Evolutionary conservation across 2,329 filamentous ascomycete genomes (phyloP).

Genomic region (Botrytis squamosa): DNA sequence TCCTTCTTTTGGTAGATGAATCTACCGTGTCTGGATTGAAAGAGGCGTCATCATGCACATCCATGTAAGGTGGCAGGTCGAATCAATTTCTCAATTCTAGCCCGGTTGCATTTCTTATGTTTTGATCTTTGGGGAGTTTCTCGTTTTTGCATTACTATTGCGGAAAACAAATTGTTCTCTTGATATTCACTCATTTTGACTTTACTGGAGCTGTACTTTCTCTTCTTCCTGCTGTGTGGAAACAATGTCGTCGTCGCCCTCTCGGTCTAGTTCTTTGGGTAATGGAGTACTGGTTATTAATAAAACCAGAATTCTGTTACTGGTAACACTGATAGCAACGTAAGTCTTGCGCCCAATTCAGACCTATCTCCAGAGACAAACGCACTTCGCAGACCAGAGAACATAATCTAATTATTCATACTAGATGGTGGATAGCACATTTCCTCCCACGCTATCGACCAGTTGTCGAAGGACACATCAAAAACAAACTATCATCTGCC

Average conservation of each 20-base stretch:
- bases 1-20: neutral
- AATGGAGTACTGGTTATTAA: slow-evolving; percentile 33
- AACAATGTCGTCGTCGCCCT: slow-evolving; percentile 2
- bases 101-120: neutral
- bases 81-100: neutral
- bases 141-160: neutral
- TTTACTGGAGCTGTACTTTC: neutral
- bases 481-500: slow-evolving; percentile 31
- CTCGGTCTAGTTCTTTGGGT: slow-evolving; percentile 24
- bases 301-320: slow-evolving; percentile 29
- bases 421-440: slow-evolving; percentile 50
- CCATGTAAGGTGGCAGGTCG: slow-evolving; percentile 3
- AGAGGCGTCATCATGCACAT: slow-evolving; percentile 4
- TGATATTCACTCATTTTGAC: neutral
- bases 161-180: neutral
- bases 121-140: neutral
- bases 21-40: neutral
- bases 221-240: neutral
- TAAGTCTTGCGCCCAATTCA: slow-evolving; percentile 25
- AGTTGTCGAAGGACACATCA: slow-evolving; percentile 42
- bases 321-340: slow-evolving; percentile 34
- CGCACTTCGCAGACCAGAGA: neutral
- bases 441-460: slow-evolving; percentile 47
- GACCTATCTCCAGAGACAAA: neutral
- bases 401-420: neutral